Percentiles rank a stretch among this genome's conserved stretches.
phyloP scores from a whole-genome alignment of 176 grass and related monocot genomes.

The Zoysia japonica region DNA sequence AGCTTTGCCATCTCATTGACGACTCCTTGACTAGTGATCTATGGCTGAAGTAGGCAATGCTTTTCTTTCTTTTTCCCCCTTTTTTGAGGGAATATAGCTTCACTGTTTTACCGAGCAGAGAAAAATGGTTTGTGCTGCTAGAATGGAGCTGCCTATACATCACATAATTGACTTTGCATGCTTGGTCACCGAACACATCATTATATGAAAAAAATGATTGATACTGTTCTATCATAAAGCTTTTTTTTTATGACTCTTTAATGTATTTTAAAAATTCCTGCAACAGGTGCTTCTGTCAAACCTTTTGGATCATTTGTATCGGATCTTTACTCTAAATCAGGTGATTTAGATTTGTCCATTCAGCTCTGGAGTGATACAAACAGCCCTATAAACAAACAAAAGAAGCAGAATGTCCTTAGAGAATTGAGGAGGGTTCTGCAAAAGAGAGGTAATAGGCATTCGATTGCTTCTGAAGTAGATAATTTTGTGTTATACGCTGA shows the following conservation, averaged over 20 bases:
- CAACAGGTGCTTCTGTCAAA: constrained; percentile 53
- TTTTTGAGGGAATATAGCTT: background rate
- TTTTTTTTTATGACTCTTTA: constrained; percentile 22
- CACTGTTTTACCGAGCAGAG: background rate
- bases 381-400: constrained; percentile 33
- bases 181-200: background rate
- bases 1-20: background rate
- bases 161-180: background rate
- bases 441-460: constrained; percentile 48
- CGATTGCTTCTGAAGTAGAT: background rate
- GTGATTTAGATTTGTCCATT: constrained; percentile 91
- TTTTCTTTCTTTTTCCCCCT: background rate
- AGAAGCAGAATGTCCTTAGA: constrained; percentile 55
- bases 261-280: constrained; percentile 34
- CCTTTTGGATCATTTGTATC: constrained; percentile 97
- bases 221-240: background rate
- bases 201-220: constrained; percentile 8
- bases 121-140: background rate
- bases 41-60: background rate
- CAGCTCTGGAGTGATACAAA: constrained; percentile 34
- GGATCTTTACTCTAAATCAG: constrained; percentile 76
- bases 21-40: background rate
- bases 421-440: constrained; percentile 56
- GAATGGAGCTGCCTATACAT: constrained; percentile 2
- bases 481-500: background rate